Evolutionary conservation across 2,329 filamentous ascomycete species (phyloP), one percentile per base, ranked within the genome.

Genomic region (Phoma sp.): DNA sequence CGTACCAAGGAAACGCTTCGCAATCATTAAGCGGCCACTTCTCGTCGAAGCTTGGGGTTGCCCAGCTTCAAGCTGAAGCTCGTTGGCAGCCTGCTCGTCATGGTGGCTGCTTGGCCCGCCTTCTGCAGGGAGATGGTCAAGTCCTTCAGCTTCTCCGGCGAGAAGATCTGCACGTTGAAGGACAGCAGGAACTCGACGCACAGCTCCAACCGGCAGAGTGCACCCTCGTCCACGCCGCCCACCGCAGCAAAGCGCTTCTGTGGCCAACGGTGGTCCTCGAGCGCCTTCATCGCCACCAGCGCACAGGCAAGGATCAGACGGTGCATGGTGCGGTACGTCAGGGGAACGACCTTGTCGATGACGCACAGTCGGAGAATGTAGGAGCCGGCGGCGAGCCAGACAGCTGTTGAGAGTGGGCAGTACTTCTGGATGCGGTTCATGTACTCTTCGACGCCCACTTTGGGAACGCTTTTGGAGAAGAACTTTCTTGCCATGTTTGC

Each of bases 321-420:
- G 74, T 99, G 94, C 58, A 91, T 89, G 60, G 96, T 98, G 52
- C 91, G 85, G 53, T 84, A 83, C 2, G 92, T 96, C 7, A 96
- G 89, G 0, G 88, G 87, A 21, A 98, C 88, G 22, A 89, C 85
- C 62, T 85, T 85, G 71, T 96, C 75, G 47, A 82, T 91, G 39
- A 88, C 82, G 12, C 94, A 86, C 37, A 98, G 82, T 22, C 89
- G 87, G 71, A 94, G 88, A 62, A 97, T 94, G 77, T 96, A 98
- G 8, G 90, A 82, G 41, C 90, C 92, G 4, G 93, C 89, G 1
- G 94, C 92, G 24, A 99, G 86, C 77, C 96, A 97, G 9, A 98
- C 94, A 22, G 89, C 94, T 0, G 93, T 92, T 59, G 91, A 96
- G 85, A 96, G 92, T 3, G 95, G 93, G 70, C 94, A 98, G 78